Evolutionary conservation across 176 grass and related monocot species (phyloP).

Genomic region (Pharus latifolius): DNA sequence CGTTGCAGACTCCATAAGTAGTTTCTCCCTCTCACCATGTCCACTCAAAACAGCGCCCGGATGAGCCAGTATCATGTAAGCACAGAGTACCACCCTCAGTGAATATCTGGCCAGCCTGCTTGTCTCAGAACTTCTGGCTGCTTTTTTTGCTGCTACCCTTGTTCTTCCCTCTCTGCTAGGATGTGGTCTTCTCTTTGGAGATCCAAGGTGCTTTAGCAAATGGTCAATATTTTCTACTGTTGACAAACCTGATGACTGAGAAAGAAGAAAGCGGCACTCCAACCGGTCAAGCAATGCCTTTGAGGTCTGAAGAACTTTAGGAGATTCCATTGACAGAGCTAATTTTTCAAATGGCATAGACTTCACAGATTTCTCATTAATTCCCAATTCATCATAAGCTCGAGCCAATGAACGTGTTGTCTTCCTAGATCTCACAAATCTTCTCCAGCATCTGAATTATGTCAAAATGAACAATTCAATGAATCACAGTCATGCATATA

Average conservation of each 20-base stretch:
- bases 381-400: constrained; percentile 58
- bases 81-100: constrained; percentile 73
- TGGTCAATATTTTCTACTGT: constrained; percentile 76
- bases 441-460: constrained; percentile 67
- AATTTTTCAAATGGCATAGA: constrained; percentile 88
- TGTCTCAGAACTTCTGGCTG: constrained; percentile 17
- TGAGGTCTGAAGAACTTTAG: constrained; percentile 39
- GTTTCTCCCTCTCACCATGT: constrained; percentile 60
- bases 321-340: constrained; percentile 66
- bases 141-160: constrained; percentile 30
- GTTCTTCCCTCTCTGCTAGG: constrained; percentile 29
- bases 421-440: constrained; percentile 72
- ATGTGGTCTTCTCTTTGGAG: constrained; percentile 52
- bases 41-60: constrained; percentile 92
- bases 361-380: constrained; percentile 72
- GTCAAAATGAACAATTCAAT: constrained; percentile 11
- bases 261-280: constrained; percentile 44
- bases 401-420: constrained; percentile 52
- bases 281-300: constrained; percentile 80
- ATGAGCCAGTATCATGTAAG: constrained; percentile 98
- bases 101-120: constrained; percentile 63
- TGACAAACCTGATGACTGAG: constrained; percentile 24
- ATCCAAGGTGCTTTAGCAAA: constrained; percentile 70
- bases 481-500: background rate
- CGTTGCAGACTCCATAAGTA: constrained; percentile 54